Conservation (phyloP, 495 filamentous ascomycete species). For the Jackrogersella multiformis region DNA sequence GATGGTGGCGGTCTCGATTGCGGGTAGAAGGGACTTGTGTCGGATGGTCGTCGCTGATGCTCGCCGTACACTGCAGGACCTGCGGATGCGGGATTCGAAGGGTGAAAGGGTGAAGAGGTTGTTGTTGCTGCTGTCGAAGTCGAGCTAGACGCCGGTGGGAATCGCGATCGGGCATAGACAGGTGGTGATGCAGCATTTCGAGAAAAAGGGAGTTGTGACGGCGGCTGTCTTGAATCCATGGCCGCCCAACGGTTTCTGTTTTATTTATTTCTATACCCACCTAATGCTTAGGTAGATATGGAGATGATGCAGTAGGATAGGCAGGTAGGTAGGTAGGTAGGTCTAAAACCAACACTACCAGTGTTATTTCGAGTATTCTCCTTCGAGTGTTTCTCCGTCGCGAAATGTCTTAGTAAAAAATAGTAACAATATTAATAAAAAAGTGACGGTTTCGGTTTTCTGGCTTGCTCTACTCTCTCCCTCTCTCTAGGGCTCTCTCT, state of each 20-base stretch:
- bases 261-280: constrained; percentile 15
- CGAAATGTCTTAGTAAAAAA: constrained; percentile 3
- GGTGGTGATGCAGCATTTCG: constrained; percentile 48
- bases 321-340: not conserved
- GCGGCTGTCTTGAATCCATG: constrained; percentile 46
- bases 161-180: constrained; percentile 48
- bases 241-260: constrained; percentile 20
- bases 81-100: constrained; percentile 44
- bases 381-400: constrained; percentile 18
- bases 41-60: constrained; percentile 60
- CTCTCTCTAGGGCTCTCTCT: not conserved
- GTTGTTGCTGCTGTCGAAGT: constrained; percentile 24
- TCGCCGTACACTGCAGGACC: constrained; percentile 53
- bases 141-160: constrained; percentile 43
- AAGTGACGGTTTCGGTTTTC: not conserved
- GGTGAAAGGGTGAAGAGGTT: constrained; percentile 38
- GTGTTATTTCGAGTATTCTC: not conserved
- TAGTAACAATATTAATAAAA: not conserved
- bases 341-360: constrained; percentile 7
- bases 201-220: constrained; percentile 51
- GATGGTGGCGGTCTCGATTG: constrained; percentile 49
- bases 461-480: constrained; percentile 1
- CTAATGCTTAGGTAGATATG: constrained; percentile 35
- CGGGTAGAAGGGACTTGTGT: constrained; percentile 54
- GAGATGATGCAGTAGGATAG: constrained; percentile 24